Evolutionary conservation across 1,139 yeast genomes (phyloP).

Genomic region (Geotrichum macrosporum): DNA sequence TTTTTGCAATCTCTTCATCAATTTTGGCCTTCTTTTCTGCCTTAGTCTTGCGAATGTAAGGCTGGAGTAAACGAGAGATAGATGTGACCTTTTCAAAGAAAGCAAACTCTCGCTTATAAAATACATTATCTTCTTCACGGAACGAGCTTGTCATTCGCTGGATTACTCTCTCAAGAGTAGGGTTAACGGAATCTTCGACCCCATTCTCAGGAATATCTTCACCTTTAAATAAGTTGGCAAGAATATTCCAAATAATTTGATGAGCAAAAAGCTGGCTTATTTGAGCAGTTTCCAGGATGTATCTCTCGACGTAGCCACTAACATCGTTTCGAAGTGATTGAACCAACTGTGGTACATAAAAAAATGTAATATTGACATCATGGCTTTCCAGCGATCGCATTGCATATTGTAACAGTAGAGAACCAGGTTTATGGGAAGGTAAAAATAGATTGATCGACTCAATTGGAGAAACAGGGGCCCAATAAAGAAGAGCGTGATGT

Average conservation of each 20-base stretch:
- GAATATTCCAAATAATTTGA: constrained; percentile 97
- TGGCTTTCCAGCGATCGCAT: constrained; percentile 87
- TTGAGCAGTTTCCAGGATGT: constrained; percentile 87
- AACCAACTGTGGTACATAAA: constrained; percentile 96
- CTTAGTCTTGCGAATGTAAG: constrained; percentile 86
- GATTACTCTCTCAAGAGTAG: constrained; percentile 71
- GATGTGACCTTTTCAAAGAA: constrained; percentile 90
- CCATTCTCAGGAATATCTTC: constrained; percentile 58
- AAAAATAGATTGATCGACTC: constrained; percentile 81
- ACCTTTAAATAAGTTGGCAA: constrained; percentile 87
- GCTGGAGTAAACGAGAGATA: constrained; percentile 91
- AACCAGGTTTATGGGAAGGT: constrained; percentile 66
- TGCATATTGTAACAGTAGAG: constrained; percentile 75
- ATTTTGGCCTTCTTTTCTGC: constrained; percentile 95
- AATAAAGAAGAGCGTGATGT: constrained; percentile 50
- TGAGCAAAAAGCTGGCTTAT: constrained; percentile 91
- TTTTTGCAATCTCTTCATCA: constrained; percentile 89
- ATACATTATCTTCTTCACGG: constrained; percentile 54
- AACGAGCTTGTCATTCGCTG: constrained; percentile 62
- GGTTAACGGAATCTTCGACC: constrained; percentile 78
- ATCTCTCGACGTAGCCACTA: constrained; percentile 80
- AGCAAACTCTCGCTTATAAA: constrained; percentile 77
- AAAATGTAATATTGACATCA: constrained; percentile 84
- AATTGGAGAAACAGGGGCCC: constrained; percentile 77
- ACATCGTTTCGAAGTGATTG: constrained; percentile 81